Evolutionary conservation across 768 basidiomycete species (phyloP).

Genomic region (Hortiboletus flavorubellus): DNA sequence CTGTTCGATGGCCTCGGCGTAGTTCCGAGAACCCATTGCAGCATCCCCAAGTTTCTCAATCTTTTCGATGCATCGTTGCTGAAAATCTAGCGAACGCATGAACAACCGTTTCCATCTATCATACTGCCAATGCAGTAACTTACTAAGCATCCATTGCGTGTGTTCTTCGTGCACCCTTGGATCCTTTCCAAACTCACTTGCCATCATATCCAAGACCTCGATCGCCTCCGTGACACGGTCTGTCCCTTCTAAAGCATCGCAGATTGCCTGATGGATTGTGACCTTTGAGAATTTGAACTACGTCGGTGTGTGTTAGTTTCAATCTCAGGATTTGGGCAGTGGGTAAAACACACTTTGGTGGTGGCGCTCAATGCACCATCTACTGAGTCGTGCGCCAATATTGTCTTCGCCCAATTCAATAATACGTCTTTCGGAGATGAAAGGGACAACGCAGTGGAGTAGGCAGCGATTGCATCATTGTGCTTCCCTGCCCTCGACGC

Average conservation of each 20-base stretch:
- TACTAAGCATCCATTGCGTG: too few species aligned
- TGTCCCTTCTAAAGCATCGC: background rate
- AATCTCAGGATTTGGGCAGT: too few species aligned
- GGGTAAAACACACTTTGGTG: background rate
- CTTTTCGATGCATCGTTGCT: too few species aligned
- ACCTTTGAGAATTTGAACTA: constrained; percentile 1
- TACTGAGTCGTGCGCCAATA: background rate
- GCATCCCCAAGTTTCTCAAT: background rate
- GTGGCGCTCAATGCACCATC: background rate
- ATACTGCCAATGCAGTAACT: too few species aligned
- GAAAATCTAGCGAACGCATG: too few species aligned
- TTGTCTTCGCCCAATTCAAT: background rate
- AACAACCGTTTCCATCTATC: too few species aligned
- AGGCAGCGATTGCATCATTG: background rate
- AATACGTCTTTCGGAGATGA: background rate
- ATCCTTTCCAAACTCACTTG: too few species aligned
- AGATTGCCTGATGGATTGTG: background rate
- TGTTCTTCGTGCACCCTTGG: too few species aligned
- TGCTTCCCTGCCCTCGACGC: background rate
- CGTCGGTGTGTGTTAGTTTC: background rate
- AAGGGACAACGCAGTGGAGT: constrained; percentile 1
- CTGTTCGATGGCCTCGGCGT: background rate
- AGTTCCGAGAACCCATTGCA: background rate
- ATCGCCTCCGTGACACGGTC: background rate
- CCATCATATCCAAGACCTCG: too few species aligned